phyloP scores from a whole-genome alignment of 2,329 filamentous ascomycete species.

The Pseudovirgaria hyperparasitica region DNA sequence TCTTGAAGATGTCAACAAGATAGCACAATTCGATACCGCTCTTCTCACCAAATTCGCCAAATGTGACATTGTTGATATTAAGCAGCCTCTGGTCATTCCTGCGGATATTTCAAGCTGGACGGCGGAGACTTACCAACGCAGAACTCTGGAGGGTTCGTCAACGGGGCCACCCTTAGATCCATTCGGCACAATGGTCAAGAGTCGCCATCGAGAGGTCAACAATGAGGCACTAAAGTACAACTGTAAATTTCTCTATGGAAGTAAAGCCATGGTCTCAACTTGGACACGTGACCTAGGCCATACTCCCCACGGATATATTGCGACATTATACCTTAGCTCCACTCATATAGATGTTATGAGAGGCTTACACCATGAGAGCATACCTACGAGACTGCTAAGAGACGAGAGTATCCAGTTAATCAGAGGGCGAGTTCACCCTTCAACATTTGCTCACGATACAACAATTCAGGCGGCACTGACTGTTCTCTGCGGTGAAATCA shows the following conservation, averaged over 20 bases:
- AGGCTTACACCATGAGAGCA: conserved; percentile 12
- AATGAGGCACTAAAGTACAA: conserved; percentile 22
- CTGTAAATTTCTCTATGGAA: conserved; percentile 20
- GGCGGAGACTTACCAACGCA: no score
- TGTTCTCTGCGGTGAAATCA: conserved; percentile 22
- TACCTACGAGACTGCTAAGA: conserved; percentile 17
- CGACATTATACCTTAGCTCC: conserved; percentile 22
- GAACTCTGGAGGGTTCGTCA: no score
- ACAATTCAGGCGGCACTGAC: no score
- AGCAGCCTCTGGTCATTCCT: no score
- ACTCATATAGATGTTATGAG: conserved; percentile 19
- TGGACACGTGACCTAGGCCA: conserved; percentile 23
- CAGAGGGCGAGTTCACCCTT: no score
- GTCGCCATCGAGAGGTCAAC: conserved; percentile 14
- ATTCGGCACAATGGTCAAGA: conserved; percentile 22
- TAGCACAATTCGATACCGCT: no score
- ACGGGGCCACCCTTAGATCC: conserved; percentile 20
- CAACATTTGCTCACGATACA: no score
- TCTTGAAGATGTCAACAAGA: no score
- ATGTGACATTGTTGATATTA: no score
- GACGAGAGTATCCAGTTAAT: conserved; percentile 23
- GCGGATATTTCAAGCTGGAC: no score
- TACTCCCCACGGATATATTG: conserved; percentile 22
- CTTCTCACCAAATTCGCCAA: no score
- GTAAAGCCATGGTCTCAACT: conserved; percentile 15